phyloP scores from a whole-genome alignment of 352 stramenopile genomes.

The Phytophthora pinifolia region DNA sequence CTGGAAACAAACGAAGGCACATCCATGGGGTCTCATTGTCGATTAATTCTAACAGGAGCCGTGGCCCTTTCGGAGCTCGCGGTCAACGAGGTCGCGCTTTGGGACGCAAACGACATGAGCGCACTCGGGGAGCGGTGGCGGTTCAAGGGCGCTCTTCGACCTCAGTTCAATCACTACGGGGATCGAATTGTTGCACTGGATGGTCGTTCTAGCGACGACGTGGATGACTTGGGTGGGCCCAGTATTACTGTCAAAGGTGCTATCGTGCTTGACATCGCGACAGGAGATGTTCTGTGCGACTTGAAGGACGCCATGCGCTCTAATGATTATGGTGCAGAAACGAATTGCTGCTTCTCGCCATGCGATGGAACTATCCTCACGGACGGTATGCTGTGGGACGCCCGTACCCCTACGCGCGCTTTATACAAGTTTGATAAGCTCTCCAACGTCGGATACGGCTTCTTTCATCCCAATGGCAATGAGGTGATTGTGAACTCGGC shows the following conservation, averaged over 20 bases:
- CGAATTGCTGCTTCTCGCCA: constrained; percentile 77
- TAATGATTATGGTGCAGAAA: constrained; percentile 76
- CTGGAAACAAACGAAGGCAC: constrained; percentile 74
- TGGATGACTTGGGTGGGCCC: constrained; percentile 32
- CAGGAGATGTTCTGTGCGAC: constrained; percentile 56
- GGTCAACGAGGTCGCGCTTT: constrained; percentile 64
- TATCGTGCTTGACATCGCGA: constrained; percentile 71
- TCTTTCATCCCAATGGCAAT: constrained; percentile 87
- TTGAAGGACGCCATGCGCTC: constrained; percentile 64
- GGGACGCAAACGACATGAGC: constrained; percentile 69
- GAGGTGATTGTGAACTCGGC: constrained; percentile 90
- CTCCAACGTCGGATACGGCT: constrained; percentile 79
- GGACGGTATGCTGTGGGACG: constrained; percentile 83
- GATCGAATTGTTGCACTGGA: constrained; percentile 75
- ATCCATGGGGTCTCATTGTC: constrained; percentile 49
- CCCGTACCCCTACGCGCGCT: constrained; percentile 61
- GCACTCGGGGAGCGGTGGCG: constrained; percentile 57
- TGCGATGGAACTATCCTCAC: constrained; percentile 77
- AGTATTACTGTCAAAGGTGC: constrained; percentile 43
- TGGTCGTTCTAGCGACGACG: constrained; percentile 36
- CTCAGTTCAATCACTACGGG: constrained; percentile 80
- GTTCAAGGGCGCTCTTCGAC: constrained; percentile 54
- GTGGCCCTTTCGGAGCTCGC: constrained; percentile 51
- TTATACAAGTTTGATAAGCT: constrained; percentile 92
- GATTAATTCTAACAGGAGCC: constrained; percentile 56